A percentile compares a stretch with the other conserved stretches of the same genome.
Evolutionary conservation across 371 early-diverging fungal genomes (phyloP).

Genomic region (Smittium mucronatum): DNA sequence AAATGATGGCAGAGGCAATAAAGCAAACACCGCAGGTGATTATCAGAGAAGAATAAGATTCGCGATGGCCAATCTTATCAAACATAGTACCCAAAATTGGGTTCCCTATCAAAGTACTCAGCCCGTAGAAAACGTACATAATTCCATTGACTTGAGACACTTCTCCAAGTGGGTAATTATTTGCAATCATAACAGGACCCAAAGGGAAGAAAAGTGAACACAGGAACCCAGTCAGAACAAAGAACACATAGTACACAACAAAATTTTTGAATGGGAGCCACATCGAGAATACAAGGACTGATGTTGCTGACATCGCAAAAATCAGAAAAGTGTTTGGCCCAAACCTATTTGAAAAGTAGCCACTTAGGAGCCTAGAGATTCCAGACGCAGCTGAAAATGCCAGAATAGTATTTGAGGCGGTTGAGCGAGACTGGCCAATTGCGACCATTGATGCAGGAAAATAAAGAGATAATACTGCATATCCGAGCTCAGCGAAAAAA

Average conservation of each 20-base stretch:
- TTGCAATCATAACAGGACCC: slow-evolving; percentile 32
- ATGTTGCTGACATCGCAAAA: slow-evolving; percentile 19
- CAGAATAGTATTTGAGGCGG: slow-evolving; percentile 36
- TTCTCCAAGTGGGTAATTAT: slow-evolving; percentile 19
- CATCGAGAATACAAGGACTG: slow-evolving; percentile 3
- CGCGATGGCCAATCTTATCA: slow-evolving; percentile 22
- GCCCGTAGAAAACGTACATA: slow-evolving; percentile 19
- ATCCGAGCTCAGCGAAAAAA: not conserved
- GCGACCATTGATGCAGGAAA: not conserved
- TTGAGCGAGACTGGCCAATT: not conserved
- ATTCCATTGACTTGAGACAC: slow-evolving; percentile 26
- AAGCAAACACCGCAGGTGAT: slow-evolving; percentile 16
- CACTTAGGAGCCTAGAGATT: slow-evolving; percentile 49
- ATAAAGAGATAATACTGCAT: not conserved
- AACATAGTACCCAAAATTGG: slow-evolving; percentile 22
- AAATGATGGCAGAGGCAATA: not conserved
- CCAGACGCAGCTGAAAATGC: slow-evolving; percentile 44
- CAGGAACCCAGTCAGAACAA: slow-evolving; percentile 32
- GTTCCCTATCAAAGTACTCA: slow-evolving; percentile 19
- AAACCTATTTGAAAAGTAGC: slow-evolving; percentile 41
- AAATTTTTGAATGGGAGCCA: slow-evolving; percentile 18
- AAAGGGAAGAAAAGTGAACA: slow-evolving; percentile 34
- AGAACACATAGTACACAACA: slow-evolving; percentile 35
- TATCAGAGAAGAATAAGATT: slow-evolving; percentile 20
- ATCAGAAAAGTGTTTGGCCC: slow-evolving; percentile 44